Conservation (phyloP, 306 rosid genomes). For the Potentilla sterilis region DNA sequence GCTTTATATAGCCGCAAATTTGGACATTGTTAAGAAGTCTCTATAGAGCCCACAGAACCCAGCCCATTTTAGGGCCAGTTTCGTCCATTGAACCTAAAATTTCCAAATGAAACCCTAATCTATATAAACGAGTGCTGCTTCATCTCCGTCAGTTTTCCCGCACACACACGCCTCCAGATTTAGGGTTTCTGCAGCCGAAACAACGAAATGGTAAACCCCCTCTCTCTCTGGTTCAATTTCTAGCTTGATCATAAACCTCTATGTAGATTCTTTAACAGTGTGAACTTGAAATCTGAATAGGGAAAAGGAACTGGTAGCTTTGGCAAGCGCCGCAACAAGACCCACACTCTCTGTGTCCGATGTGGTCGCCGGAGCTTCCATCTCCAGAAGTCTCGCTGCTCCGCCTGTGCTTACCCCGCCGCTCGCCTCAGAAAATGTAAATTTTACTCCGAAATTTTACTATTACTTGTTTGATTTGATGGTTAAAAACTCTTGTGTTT, state of each 20-base stretch:
- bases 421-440: conserved; percentile 24
- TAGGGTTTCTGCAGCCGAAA: conserved; percentile 26
- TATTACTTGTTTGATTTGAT: not conserved
- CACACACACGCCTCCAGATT: not conserved
- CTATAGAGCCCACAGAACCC: not conserved
- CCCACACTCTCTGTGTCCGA: conserved; percentile 25
- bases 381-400: conserved; percentile 21
- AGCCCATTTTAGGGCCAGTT: not conserved
- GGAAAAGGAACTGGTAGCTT: conserved; percentile 23
- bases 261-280: not conserved
- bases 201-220: conserved; percentile 20
- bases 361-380: conserved; percentile 27
- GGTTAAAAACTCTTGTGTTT: not conserved
- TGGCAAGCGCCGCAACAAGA: conserved; percentile 27
- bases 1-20: not conserved
- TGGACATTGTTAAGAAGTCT: not conserved
- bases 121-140: not conserved
- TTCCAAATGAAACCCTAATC: conserved; percentile 24
- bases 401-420: conserved; percentile 22
- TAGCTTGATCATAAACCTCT: not conserved
- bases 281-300: conserved; percentile 4
- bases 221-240: not conserved
- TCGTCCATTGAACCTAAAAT: not conserved
- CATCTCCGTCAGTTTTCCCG: not conserved
- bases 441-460: too few relatives aligned